phyloP scores from a whole-genome alignment of 345 rosid genomes.

The Mercurialis annua region DNA sequence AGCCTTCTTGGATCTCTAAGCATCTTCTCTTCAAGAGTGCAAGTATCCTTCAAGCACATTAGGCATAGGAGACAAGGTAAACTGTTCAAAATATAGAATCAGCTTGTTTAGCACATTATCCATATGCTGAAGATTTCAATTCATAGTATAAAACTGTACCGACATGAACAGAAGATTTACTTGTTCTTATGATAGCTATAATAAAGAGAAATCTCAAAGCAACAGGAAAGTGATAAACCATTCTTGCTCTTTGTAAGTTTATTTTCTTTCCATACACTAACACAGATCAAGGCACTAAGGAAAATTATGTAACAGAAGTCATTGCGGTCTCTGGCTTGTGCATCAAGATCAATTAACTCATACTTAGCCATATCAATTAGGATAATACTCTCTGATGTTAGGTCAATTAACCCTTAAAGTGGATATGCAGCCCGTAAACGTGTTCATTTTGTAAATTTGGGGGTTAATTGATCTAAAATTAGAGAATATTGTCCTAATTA shows the following conservation, averaged over 20 bases:
- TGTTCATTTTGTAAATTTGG: too few species aligned
- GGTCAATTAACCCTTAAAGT: too few species aligned
- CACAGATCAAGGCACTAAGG: too few species aligned
- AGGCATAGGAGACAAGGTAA: constrained; percentile 88
- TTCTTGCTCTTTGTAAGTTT: background rate
- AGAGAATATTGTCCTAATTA: too few species aligned
- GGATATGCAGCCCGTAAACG: too few species aligned
- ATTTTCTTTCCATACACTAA: background rate
- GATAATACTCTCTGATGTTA: too few species aligned
- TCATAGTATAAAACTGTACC: background rate
- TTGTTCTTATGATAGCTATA: background rate
- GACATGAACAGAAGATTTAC: background rate
- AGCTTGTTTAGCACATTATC: constrained; percentile 11
- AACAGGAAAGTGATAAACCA: too few species aligned
- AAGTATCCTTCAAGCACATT: constrained; percentile 90
- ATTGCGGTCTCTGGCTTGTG: too few species aligned
- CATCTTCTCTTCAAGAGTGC: constrained; percentile 71
- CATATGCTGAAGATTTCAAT: background rate
- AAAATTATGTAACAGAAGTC: too few species aligned
- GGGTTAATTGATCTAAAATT: too few species aligned
- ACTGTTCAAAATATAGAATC: constrained; percentile 42
- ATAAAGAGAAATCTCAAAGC: background rate
- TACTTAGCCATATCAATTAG: too few species aligned
- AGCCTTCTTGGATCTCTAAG: constrained; percentile 83
- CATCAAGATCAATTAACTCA: too few species aligned